Conservation (phyloP, 2,329 filamentous ascomycete species). For the Fusarium napiforme region DNA sequence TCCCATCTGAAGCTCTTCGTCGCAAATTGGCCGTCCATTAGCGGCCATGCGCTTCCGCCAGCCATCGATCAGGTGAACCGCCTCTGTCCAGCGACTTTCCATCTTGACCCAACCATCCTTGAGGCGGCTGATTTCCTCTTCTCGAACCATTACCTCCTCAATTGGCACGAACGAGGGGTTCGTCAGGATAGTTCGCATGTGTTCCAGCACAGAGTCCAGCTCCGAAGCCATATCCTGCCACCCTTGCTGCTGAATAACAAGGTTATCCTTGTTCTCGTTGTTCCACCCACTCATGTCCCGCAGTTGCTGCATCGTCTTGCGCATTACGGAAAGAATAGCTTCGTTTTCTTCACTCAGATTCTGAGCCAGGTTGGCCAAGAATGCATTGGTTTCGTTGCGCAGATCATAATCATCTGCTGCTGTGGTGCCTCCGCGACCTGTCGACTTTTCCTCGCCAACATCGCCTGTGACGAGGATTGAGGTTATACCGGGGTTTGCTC, state of each 20-base stretch:
- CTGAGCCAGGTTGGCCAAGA: slow-evolving; percentile 85
- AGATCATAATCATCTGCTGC: slow-evolving; percentile 71
- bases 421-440: slow-evolving; percentile 34
- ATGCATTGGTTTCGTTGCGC: slow-evolving; percentile 88
- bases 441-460: slow-evolving; percentile 59
- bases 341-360: slow-evolving; percentile 94
- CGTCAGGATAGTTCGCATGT: slow-evolving; percentile 85
- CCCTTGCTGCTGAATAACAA: slow-evolving; percentile 52
- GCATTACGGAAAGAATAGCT: slow-evolving; percentile 76
- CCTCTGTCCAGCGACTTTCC: slow-evolving; percentile 90
- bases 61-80: slow-evolving; percentile 88
- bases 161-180: slow-evolving; percentile 97
- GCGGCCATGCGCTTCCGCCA: slow-evolving; percentile 86
- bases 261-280: slow-evolving; percentile 49
- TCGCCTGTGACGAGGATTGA: slow-evolving; percentile 69
- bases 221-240: slow-evolving; percentile 77
- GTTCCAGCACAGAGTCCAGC: slow-evolving; percentile 80
- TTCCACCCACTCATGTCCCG: slow-evolving; percentile 73
- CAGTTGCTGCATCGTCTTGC: slow-evolving; percentile 76
- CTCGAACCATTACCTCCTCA: slow-evolving; percentile 91
- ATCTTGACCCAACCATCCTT: slow-evolving; percentile 92
- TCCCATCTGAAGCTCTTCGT: slow-evolving; percentile 75
- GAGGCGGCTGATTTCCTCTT: slow-evolving; percentile 87
- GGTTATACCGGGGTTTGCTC: slow-evolving; percentile 64
- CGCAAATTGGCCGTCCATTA: slow-evolving; percentile 75